Conservation (phyloP, 371 early-diverging fungal genomes). For the Rhizopus delemar region DNA sequence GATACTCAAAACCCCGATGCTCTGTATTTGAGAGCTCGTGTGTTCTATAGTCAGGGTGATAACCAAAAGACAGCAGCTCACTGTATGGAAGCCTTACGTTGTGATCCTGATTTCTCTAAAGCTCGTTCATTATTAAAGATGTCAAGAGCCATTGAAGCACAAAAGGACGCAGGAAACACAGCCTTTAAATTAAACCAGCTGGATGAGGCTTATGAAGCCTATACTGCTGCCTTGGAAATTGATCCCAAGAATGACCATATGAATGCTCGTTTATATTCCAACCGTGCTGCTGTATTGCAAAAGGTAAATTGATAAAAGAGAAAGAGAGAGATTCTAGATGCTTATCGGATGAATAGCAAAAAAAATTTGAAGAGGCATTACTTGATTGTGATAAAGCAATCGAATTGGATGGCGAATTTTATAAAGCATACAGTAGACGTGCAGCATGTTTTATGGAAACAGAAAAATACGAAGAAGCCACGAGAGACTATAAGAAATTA, state of each 20-base stretch:
- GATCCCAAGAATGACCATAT: constrained; percentile 69
- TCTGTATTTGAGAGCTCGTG: constrained; percentile 68
- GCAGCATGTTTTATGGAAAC: constrained; percentile 77
- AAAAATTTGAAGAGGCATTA: constrained; percentile 63
- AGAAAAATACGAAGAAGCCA: constrained; percentile 79
- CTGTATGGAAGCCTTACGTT: constrained; percentile 71
- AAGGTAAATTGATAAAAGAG: constrained; percentile 26
- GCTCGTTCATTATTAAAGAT: constrained; percentile 69
- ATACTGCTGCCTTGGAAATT: constrained; percentile 69
- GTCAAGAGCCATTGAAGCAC: constrained; percentile 61
- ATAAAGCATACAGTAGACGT: constrained; percentile 78
- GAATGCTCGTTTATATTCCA: constrained; percentile 74
- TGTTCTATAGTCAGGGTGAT: constrained; percentile 75
- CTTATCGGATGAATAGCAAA: constrained; percentile 40
- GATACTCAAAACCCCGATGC: constrained; percentile 79
- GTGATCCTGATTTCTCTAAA: constrained; percentile 77
- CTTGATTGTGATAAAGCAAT: constrained; percentile 72
- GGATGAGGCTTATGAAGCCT: constrained; percentile 70
- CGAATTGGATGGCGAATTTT: constrained; percentile 61
- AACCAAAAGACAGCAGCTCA: constrained; percentile 61
- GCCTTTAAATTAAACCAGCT: constrained; percentile 66
- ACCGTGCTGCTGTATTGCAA: constrained; percentile 74
- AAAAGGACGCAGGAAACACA: constrained; percentile 77
- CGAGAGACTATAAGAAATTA: constrained; percentile 71
- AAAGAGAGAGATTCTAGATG: background rate